Conservation (phyloP, 2,329 filamentous ascomycete genomes). For the Aschersonia sp. region DNA sequence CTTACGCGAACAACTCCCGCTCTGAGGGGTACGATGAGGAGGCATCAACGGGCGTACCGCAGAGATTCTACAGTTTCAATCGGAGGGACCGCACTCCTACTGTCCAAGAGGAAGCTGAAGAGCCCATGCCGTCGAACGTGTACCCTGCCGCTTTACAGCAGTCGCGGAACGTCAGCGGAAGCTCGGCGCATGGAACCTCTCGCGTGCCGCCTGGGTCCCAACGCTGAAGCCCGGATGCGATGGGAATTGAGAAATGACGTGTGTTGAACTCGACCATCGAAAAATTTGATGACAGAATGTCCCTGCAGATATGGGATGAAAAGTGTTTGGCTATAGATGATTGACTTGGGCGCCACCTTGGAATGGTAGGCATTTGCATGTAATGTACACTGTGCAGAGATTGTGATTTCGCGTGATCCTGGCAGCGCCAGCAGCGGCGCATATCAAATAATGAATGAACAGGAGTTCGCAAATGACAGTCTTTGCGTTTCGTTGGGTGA, state of each 20-base stretch:
- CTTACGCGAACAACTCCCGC: conserved; percentile 16
- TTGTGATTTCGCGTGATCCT: no score
- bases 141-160: conserved; percentile 5
- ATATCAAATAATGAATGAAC: no score
- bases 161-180: neutral
- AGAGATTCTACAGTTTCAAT: conserved; percentile 16
- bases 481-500: no score
- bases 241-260: neutral
- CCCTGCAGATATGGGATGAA: no score
- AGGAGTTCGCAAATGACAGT: no score
- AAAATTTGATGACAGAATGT: neutral
- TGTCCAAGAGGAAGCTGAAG: conserved; percentile 6
- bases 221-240: neutral
- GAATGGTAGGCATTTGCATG: no score
- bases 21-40: conserved; percentile 27
- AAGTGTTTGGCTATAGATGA: no score
- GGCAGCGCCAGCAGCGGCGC: no score
- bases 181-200: neutral
- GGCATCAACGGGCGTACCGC: conserved; percentile 20
- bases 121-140: conserved; percentile 6
- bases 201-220: neutral
- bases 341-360: no score
- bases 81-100: conserved; percentile 4
- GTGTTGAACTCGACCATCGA: neutral
- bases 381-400: no score